A percentile compares a stretch with the other conserved stretches of the same genome.
These are phyloP conservation scores for Sordariomycetes sp. DNA, from an alignment of 2,329 filamentous ascomycete species.

Conservation along the genomic window DNA sequence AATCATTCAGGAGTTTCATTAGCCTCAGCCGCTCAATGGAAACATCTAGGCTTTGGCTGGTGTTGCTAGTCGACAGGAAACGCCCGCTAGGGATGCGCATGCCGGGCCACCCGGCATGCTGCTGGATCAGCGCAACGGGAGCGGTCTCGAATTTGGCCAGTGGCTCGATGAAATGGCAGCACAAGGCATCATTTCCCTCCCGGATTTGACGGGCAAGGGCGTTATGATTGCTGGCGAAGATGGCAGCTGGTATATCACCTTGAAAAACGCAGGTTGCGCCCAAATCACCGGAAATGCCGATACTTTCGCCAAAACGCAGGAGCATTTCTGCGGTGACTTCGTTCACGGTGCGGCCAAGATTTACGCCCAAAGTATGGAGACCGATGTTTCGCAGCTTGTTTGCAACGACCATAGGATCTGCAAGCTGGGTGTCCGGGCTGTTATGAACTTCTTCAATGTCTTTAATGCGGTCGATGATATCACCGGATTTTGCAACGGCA, in stretches of 20 bases:
- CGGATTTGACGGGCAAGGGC: background rate
- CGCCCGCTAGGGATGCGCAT: background rate
- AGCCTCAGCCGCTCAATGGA: background rate
- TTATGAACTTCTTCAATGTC: background rate
- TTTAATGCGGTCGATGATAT: background rate
- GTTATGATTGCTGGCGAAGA: background rate
- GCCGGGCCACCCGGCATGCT: background rate
- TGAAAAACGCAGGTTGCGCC: background rate
- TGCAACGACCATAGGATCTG: background rate
- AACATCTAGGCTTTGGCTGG: background rate
- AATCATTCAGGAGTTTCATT: background rate
- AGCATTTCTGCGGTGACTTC: background rate
- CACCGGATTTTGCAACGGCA: background rate
- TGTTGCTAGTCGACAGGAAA: background rate
- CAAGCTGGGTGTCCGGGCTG: background rate
- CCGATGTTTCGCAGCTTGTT: background rate
- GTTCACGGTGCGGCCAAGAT: background rate
- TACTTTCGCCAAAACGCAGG: background rate
- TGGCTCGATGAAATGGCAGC: background rate
- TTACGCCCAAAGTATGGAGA: background rate
- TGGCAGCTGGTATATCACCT: background rate
- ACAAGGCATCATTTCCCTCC: background rate
- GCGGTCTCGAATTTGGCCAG: background rate
- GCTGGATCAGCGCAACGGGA: background rate
- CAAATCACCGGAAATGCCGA: background rate